Conservation (phyloP, 2,329 filamentous ascomycete genomes). For the Aureobasidium leucospermi region DNA sequence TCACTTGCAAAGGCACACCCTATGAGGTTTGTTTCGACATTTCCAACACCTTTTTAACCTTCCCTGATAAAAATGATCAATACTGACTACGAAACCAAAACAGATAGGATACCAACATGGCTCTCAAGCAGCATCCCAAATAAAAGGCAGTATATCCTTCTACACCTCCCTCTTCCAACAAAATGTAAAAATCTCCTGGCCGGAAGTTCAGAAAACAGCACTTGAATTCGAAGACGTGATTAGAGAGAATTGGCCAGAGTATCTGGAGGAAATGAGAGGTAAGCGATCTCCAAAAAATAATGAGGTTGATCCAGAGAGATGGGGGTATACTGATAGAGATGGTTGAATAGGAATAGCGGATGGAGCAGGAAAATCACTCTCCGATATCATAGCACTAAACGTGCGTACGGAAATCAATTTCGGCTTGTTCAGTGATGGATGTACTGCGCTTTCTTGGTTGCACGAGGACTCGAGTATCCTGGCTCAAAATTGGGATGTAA, state of each 20-base stretch:
- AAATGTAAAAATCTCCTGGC: constrained; percentile 42
- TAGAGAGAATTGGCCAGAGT: constrained; percentile 34
- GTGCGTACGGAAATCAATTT: constrained; percentile 52
- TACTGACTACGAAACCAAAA: no score
- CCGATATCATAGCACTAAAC: constrained; percentile 52
- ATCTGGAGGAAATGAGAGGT: constrained; percentile 37
- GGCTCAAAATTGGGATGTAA: constrained; percentile 52
- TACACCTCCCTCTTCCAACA: constrained; percentile 41
- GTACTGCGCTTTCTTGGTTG: constrained; percentile 46
- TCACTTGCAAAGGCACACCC: constrained; percentile 36
- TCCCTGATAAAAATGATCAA: no score
- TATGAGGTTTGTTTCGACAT: constrained; percentile 29
- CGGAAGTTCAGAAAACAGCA: constrained; percentile 38
- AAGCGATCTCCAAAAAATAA: no score
- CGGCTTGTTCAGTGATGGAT: constrained; percentile 51
- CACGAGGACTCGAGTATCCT: constrained; percentile 34
- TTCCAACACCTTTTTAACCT: neutral
- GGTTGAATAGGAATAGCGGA: constrained; percentile 35
- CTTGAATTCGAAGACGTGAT: constrained; percentile 43
- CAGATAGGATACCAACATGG: constrained; percentile 47
- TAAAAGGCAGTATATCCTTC: constrained; percentile 39
- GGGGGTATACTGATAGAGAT: no score
- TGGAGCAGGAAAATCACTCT: constrained; percentile 38
- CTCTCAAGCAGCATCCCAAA: constrained; percentile 30
- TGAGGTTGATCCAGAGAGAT: no score